Evolutionary conservation across 129 eudicot genomes (phyloP).

Genomic region (Flaveria trinervia): DNA sequence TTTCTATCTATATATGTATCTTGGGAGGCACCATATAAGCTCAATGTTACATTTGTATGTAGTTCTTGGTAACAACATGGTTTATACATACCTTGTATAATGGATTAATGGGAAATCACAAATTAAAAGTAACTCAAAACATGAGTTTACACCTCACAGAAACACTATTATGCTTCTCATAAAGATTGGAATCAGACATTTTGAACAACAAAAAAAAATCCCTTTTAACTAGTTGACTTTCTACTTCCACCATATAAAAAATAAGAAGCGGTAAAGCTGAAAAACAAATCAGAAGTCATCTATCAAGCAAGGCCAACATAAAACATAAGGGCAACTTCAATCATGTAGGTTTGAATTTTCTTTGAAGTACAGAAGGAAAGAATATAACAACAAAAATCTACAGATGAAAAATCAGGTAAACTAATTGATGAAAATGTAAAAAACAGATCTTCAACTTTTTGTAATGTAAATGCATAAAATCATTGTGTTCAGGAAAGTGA

Average conservation of each 20-base stretch:
- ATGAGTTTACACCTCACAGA: background rate
- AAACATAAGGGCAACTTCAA: background rate
- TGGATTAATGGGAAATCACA: slow-evolving; percentile 10
- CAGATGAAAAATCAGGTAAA: background rate
- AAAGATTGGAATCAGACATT: background rate
- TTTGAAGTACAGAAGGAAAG: slow-evolving; percentile 1
- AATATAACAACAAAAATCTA: background rate
- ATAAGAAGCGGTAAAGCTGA: background rate
- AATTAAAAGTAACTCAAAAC: background rate
- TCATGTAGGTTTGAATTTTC: slow-evolving; percentile 1
- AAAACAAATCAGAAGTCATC: background rate
- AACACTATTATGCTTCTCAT: background rate
- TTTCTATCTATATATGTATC: no score
- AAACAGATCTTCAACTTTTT: background rate
- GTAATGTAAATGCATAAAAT: background rate
- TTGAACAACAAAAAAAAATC: background rate
- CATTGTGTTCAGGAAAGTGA: background rate
- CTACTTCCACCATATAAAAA: background rate
- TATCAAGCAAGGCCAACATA: background rate
- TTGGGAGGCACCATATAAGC: no score
- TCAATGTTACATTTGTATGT: no score
- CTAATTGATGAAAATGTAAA: background rate
- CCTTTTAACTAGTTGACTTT: background rate
- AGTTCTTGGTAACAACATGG: slow-evolving; percentile 1
- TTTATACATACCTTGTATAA: no score